These are phyloP conservation scores for Celoporthe dispersa DNA, from an alignment of 2,329 filamentous ascomycete genomes.

Conservation along the genomic window DNA sequence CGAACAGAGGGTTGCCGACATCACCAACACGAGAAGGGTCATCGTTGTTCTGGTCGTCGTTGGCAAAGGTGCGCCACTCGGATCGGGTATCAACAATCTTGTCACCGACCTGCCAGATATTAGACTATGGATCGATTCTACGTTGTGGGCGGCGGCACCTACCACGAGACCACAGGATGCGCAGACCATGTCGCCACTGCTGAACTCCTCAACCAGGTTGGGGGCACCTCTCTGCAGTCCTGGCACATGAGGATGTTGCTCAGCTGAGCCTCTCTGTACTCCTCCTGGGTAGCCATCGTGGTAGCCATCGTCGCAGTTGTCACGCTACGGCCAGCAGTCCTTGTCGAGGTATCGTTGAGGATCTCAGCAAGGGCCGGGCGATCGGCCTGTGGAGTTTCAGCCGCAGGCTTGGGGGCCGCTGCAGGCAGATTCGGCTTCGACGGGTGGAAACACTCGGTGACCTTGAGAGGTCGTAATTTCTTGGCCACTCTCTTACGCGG, in stretches of 20 bases:
- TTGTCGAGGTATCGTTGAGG: slow-evolving; percentile 28
- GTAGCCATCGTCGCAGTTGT: slow-evolving; percentile 50
- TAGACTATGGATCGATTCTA: neutral
- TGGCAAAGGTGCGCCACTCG: slow-evolving; percentile 98
- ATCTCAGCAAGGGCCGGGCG: slow-evolving; percentile 32
- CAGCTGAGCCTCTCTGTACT: slow-evolving; percentile 69
- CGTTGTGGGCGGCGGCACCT: neutral
- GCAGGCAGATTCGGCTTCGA: slow-evolving; percentile 16
- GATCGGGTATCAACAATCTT: slow-evolving; percentile 94
- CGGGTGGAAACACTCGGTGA: slow-evolving; percentile 17
- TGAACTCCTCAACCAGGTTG: slow-evolving; percentile 90
- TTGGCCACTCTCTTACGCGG: slow-evolving; percentile 24
- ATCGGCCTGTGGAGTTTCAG: slow-evolving; percentile 3
- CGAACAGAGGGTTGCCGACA: slow-evolving; percentile 84
- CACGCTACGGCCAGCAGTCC: slow-evolving; percentile 15
- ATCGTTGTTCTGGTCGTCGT: slow-evolving; percentile 95
- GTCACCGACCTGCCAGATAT: slow-evolving; percentile 62
- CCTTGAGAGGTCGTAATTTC: slow-evolving; percentile 32
- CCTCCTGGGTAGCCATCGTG: slow-evolving; percentile 39
- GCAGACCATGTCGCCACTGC: slow-evolving; percentile 90
- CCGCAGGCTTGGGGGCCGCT: slow-evolving; percentile 13
- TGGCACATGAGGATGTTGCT: slow-evolving; percentile 84
- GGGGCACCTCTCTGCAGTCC: slow-evolving; percentile 92
- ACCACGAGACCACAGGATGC: slow-evolving; percentile 85
- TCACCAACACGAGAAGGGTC: slow-evolving; percentile 98